These are phyloP conservation scores for Cercophora newfieldiana DNA, from an alignment of 495 filamentous ascomycete genomes.

Conservation along the genomic window DNA sequence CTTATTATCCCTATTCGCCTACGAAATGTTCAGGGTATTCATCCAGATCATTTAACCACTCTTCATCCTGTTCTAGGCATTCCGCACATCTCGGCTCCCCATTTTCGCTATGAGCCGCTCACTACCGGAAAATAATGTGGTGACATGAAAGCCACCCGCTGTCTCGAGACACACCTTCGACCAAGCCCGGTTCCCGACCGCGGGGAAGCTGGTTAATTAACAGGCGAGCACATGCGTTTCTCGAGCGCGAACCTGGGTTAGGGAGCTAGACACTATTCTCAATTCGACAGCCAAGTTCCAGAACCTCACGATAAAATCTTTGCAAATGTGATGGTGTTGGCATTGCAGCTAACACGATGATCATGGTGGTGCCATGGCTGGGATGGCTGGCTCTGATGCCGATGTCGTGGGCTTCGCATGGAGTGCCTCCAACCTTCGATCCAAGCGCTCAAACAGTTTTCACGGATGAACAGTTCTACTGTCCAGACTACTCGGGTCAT, in stretches of 20 bases:
- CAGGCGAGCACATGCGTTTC: not conserved
- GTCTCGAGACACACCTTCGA: not conserved
- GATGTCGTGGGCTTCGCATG: not conserved
- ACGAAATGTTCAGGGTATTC: not conserved
- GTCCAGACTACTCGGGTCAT: constrained; percentile 57
- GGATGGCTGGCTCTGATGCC: not conserved
- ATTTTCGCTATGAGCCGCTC: not conserved
- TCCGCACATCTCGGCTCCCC: not conserved
- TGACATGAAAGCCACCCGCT: not conserved
- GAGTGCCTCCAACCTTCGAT: not conserved
- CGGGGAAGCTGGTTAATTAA: not conserved
- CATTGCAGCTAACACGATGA: not conserved
- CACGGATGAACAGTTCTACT: constrained; percentile 22
- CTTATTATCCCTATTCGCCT: not conserved
- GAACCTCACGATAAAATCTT: not conserved
- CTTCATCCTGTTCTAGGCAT: not conserved
- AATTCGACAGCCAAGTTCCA: not conserved
- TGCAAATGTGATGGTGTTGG: not conserved
- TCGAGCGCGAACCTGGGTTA: not conserved
- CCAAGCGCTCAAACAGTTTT: not conserved
- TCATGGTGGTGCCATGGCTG: not conserved
- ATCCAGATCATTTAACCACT: not conserved
- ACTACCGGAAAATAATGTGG: not conserved
- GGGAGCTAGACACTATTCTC: not conserved
- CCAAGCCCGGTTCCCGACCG: not conserved